Evolutionary conservation across 2,329 filamentous ascomycete genomes (phyloP).

Genomic region (Talaromyces piceae): DNA sequence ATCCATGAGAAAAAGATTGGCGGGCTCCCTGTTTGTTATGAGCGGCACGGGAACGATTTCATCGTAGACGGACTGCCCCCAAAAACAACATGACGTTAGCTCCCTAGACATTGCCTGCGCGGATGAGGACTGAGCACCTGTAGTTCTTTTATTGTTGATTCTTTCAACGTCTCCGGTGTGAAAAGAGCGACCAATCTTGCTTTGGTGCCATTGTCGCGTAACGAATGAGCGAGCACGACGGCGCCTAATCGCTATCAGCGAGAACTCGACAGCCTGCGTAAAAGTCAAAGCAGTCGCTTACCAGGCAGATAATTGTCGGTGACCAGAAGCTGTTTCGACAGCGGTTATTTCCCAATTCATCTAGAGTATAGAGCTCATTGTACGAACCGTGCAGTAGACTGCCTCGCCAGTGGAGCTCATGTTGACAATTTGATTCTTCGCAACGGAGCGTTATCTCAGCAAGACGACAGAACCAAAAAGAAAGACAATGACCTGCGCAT

Average conservation of each 20-base stretch:
- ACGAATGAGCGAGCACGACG: constrained; percentile 85
- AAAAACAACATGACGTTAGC: constrained; percentile 19
- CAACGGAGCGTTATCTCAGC: background rate
- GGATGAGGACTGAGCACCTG: constrained; percentile 44
- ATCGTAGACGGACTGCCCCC: constrained; percentile 67
- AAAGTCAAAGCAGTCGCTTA: constrained; percentile 39
- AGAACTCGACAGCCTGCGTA: background rate
- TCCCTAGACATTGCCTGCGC: background rate
- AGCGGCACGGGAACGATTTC: constrained; percentile 77
- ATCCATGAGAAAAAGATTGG: constrained; percentile 86
- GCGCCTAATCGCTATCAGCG: constrained; percentile 54
- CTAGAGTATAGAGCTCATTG: background rate
- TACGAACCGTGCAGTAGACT: constrained; percentile 59
- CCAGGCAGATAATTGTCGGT: constrained; percentile 90
- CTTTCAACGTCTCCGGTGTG: constrained; percentile 69
- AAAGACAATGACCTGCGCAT: background rate
- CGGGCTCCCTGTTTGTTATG: constrained; percentile 67
- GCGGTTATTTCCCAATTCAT: constrained; percentile 3
- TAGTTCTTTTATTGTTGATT: constrained; percentile 69
- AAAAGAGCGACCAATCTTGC: constrained; percentile 82
- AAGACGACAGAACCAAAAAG: background rate
- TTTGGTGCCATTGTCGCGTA: constrained; percentile 79
- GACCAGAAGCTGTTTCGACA: constrained; percentile 65
- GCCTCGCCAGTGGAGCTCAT: constrained; percentile 45
- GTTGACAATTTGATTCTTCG: background rate